Evolutionary conservation across 2,329 filamentous ascomycete genomes (phyloP).

Genomic region (Fusarium sororula): DNA sequence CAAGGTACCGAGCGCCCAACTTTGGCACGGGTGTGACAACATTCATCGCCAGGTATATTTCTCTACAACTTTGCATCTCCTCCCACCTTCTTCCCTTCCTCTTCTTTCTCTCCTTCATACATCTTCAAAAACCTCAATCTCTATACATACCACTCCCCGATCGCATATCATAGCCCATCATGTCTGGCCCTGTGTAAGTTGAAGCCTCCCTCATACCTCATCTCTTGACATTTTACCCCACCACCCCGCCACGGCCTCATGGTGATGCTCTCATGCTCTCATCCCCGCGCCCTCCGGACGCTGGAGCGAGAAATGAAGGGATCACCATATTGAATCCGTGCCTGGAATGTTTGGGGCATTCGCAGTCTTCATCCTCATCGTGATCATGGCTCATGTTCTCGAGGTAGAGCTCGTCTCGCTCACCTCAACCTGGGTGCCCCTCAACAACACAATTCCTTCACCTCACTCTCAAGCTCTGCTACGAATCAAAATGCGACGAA

Average conservation of each 20-base stretch:
- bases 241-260: constrained; percentile 49
- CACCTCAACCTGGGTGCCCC: constrained; percentile 76
- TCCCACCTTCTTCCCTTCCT: constrained; percentile 28
- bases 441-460: constrained; percentile 52
- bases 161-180: constrained; percentile 52
- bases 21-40: constrained; percentile 35
- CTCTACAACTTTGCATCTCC: constrained; percentile 34
- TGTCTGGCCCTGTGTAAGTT: constrained; percentile 76
- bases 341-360: background rate
- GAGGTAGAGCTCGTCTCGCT: constrained; percentile 75
- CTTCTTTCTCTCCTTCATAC: constrained; percentile 30
- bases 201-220: constrained; percentile 37
- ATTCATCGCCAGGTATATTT: constrained; percentile 38
- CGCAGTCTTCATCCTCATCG: constrained; percentile 22
- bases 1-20: constrained; percentile 35
- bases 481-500: constrained; percentile 48
- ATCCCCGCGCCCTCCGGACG: constrained; percentile 47
- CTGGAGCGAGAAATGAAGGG: constrained; percentile 30
- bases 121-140: constrained; percentile 22
- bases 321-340: constrained; percentile 22
- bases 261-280: constrained; percentile 43
- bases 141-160: constrained; percentile 17
- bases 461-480: constrained; percentile 43
- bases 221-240: constrained; percentile 47
- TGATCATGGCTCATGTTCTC: constrained; percentile 50